phyloP scores from a whole-genome alignment of 495 filamentous ascomycete genomes.

The Pseudotulostoma volvatum region DNA sequence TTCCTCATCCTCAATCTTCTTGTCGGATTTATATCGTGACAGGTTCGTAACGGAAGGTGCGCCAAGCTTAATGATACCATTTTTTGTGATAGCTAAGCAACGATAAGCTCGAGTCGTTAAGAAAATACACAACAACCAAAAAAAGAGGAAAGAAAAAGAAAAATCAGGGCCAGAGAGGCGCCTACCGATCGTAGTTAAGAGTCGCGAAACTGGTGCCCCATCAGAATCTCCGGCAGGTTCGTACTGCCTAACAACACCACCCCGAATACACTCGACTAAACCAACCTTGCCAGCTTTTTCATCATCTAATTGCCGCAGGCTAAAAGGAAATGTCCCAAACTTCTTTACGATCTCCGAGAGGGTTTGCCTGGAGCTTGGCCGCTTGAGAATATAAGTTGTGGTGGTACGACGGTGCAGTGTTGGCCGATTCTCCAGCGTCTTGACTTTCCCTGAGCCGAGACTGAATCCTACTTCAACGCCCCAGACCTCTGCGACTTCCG shows the following conservation, averaged over 20 bases:
- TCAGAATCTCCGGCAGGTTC: conserved; percentile 92
- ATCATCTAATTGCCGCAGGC: conserved; percentile 88
- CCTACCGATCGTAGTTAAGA: conserved; percentile 86
- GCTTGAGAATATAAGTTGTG: conserved; percentile 80
- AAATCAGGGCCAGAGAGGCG: conserved; percentile 1
- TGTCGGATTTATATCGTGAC: conserved; percentile 72
- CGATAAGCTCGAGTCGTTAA: conserved; percentile 4
- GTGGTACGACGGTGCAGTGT: conserved; percentile 87
- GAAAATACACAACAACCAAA: conserved; percentile 5
- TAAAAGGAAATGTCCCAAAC: conserved; percentile 96
- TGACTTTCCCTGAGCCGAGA: conserved; percentile 83
- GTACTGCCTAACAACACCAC: conserved; percentile 81
- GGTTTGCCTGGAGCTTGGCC: conserved; percentile 75
- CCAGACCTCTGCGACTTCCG: conserved; percentile 92
- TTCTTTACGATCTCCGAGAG: conserved; percentile 88
- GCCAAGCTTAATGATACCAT: conserved; percentile 73
- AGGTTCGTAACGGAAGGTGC: conserved; percentile 57
- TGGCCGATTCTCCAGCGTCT: conserved; percentile 67
- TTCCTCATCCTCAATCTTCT: conserved; percentile 95
- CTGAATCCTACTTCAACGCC: conserved; percentile 91
- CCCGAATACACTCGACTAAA: conserved; percentile 84
- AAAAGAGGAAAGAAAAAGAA: conserved; percentile 2
- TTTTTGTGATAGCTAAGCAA: conserved; percentile 84
- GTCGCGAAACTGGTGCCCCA: conserved; percentile 58
- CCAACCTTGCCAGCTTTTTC: conserved; percentile 93